Evolutionary conservation across 768 basidiomycete genomes (phyloP).

Genomic region (Galerina sulciceps): DNA sequence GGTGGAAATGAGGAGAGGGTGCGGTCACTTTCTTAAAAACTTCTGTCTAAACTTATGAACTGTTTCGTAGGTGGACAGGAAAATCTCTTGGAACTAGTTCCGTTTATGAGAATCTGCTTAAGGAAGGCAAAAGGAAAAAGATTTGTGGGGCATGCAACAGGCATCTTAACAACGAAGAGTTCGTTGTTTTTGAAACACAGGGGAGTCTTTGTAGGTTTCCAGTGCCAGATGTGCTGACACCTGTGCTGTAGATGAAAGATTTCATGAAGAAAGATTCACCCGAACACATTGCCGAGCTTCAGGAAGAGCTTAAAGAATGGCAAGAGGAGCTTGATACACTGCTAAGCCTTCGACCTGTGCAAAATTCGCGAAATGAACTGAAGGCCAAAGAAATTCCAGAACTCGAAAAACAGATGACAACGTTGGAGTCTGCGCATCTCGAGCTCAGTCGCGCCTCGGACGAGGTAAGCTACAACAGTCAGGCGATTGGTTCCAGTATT

Average conservation of each 20-base stretch:
- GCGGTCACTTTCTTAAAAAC: background rate
- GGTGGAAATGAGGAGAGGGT: slow-evolving; percentile 50
- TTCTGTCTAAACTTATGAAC: background rate
- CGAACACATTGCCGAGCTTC: slow-evolving; percentile 44
- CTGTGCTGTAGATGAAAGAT: slow-evolving; percentile 59
- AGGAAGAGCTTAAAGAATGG: slow-evolving; percentile 64
- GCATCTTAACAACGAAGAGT: slow-evolving; percentile 53
- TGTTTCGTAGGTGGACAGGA: slow-evolving; percentile 28
- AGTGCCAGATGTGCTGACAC: background rate
- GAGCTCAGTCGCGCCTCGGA: slow-evolving; percentile 57
- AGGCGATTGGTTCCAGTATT: slow-evolving; percentile 3
- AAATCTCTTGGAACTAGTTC: slow-evolving; percentile 33
- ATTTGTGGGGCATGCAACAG: slow-evolving; percentile 81
- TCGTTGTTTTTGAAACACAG: slow-evolving; percentile 69
- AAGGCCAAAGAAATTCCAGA: slow-evolving; percentile 65
- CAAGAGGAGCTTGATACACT: slow-evolving; percentile 55
- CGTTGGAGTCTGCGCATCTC: slow-evolving; percentile 59
- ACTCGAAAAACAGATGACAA: slow-evolving; percentile 63
- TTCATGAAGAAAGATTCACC: slow-evolving; percentile 61
- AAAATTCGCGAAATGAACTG: slow-evolving; percentile 58
- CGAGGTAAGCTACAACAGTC: slow-evolving; percentile 47
- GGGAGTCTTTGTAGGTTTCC: slow-evolving; percentile 43
- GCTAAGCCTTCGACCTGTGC: slow-evolving; percentile 62
- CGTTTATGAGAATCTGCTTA: slow-evolving; percentile 60
- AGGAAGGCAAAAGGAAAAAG: slow-evolving; percentile 63